phyloP scores from a whole-genome alignment of 164 flowering plant species.

The Pachysandra terminalis region DNA sequence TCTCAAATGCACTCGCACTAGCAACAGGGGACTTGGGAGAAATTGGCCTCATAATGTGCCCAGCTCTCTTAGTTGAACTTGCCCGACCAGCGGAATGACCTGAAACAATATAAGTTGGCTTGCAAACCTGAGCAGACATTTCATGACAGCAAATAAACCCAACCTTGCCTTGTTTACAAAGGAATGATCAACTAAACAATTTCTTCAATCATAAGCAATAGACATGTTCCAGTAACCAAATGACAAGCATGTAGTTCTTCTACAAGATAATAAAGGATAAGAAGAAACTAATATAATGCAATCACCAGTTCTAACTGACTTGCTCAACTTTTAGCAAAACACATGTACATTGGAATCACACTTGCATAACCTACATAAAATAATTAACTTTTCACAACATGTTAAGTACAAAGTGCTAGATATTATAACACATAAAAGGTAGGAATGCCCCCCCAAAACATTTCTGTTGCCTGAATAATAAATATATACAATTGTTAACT shows the following conservation, averaged over 20 bases:
- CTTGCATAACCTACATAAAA: not conserved
- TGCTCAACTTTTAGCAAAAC: not conserved
- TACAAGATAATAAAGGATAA: not conserved
- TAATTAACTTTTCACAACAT: not conserved
- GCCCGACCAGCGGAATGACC: slow-evolving; percentile 48
- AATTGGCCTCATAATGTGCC: slow-evolving; percentile 51
- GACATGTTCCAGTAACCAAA: not conserved
- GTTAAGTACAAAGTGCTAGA: not conserved
- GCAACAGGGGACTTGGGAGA: slow-evolving; percentile 98
- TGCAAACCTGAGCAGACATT: not conserved
- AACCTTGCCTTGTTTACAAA: not conserved
- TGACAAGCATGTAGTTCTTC: not conserved
- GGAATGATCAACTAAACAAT: not conserved
- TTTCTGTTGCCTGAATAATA: not conserved
- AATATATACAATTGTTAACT: not conserved
- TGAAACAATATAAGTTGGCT: slow-evolving; percentile 20
- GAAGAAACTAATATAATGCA: not conserved
- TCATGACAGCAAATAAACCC: not conserved
- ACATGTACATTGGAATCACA: not conserved
- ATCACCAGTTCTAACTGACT: not conserved
- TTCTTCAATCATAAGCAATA: not conserved
- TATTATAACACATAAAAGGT: not conserved
- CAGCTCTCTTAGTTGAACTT: slow-evolving; percentile 45
- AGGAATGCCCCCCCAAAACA: not conserved
- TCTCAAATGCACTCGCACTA: slow-evolving; percentile 88